phyloP scores from a whole-genome alignment of 495 filamentous ascomycete genomes.

The Hapsidospora chrysogenum region DNA sequence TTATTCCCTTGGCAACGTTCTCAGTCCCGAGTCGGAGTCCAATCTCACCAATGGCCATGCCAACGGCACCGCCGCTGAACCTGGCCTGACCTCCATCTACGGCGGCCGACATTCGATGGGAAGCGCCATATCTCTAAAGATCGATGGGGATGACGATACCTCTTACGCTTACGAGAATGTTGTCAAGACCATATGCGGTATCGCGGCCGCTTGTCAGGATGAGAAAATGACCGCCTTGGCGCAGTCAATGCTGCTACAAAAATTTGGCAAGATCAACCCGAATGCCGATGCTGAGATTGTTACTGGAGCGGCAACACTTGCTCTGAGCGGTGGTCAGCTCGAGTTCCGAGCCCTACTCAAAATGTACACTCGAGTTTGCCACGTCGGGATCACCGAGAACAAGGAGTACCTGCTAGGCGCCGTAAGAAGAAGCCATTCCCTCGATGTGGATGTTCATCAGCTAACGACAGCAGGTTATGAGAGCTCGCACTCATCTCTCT shows the following conservation, averaged over 20 bases:
- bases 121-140: conserved; percentile 62
- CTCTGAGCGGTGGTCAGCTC: conserved; percentile 49
- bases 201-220: conserved; percentile 66
- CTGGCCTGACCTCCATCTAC: conserved; percentile 26
- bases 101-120: conserved; percentile 40
- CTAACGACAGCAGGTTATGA: conserved; percentile 35
- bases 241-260: conserved; percentile 90
- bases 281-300: conserved; percentile 70
- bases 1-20: conserved; percentile 82
- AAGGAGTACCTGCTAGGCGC: conserved; percentile 40
- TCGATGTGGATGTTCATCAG: conserved; percentile 4
- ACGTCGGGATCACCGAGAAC: conserved; percentile 51
- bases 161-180: conserved; percentile 57
- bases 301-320: conserved; percentile 60
- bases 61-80: conserved; percentile 16
- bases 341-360: conserved; percentile 79
- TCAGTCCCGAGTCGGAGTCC: conserved; percentile 50
- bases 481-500: conserved; percentile 65
- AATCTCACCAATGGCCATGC: conserved; percentile 15
- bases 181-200: conserved; percentile 74
- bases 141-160: conserved; percentile 57
- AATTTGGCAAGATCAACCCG: conserved; percentile 66
- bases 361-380: conserved; percentile 55
- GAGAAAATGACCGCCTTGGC: conserved; percentile 86
- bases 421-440: conserved; percentile 30